Evolutionary conservation across 1,139 yeast genomes (phyloP), one percentile per base, ranked within the genome.

Genomic region (Blastobotrys indianensis): DNA sequence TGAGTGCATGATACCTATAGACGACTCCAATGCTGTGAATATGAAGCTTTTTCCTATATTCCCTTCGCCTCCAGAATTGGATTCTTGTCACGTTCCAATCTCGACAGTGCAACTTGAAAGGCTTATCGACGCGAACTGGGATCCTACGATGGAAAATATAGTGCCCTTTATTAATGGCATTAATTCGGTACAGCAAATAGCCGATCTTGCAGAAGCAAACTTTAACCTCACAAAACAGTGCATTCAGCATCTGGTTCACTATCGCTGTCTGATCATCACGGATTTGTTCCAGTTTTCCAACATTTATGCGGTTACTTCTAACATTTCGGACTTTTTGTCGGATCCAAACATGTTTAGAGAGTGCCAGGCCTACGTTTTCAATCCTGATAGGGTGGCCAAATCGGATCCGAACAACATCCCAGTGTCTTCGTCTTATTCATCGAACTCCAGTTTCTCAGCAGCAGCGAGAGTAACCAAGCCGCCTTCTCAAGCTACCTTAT

Each of bases 1-100:
- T 0, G 99, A 94, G 62, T 94, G 98, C 65, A 78, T 90, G 64
- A 90, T 94, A 29, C 96, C 97, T 0, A 77, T 92, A 41, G 97
- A 92, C 59, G 82, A 81, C 41, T 83, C 95, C 23, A 92, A 86
- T 61, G 82, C 94, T 2, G 86, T 92, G 32, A 95, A 94, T 64
- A 87, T 94, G 60, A 94, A 92, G 62, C 70, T 94, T 4, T 87
- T 94, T 56, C 97, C 97, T 0, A 70, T 86, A 12, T 69, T 85
- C 34, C 90, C 94, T 6, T 86, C 94, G 1, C 97, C 97, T 0
- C 85, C 87, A 0, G 78, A 77, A 43, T 68, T 86, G 57, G 67
- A 78, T 61, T 54, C 88, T 32, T 71, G 75, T 57, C 95, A 92
- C 61, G 98, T 92, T 0, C 98, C 98, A 0, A 78, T 88, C 2